Evolutionary conservation across 345 rosid genomes (phyloP).

Genomic region (thale cress (Arabidopsis thaliana)): TAIR10.1 NC_003071.7:13314501-13315000

Average conservation of each 20-base stretch:
- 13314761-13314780: no score
- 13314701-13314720: no score
- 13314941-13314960: background rate
- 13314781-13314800: background rate
- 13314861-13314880: background rate
- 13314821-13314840: constrained; percentile 4
- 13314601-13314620: background rate
- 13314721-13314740: no score
- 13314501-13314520: no score
- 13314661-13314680: background rate
- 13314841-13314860: no score
- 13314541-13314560: background rate
- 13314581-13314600: background rate
- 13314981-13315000: constrained; percentile 14
- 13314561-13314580: background rate
- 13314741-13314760: no score
- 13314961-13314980: background rate
- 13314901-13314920: background rate
- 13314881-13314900: background rate
- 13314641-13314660: background rate
- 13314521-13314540: no score
- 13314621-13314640: background rate
- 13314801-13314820: constrained; percentile 29
- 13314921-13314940: constrained; percentile 1
- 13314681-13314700: no score